Conservation (phyloP, 2,329 filamentous ascomycete genomes). For the Polychaeton citri region DNA sequence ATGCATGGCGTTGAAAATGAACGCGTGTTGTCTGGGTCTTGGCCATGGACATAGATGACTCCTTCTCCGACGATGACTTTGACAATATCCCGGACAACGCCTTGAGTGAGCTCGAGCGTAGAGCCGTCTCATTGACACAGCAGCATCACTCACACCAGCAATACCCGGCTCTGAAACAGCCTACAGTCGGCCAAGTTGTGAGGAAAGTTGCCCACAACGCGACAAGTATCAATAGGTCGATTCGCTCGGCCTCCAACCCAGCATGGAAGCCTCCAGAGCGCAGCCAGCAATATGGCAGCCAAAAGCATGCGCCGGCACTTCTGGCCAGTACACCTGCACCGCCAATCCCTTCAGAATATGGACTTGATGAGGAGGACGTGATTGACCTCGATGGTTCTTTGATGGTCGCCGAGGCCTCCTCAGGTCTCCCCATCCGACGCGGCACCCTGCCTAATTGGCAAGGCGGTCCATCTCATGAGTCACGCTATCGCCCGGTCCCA, state of each 20-base stretch:
- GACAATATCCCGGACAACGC: constrained; percentile 32
- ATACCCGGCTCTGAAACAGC: background rate
- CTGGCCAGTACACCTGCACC: background rate
- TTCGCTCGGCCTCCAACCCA: background rate
- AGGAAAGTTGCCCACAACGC: constrained; percentile 2
- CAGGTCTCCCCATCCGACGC: constrained; percentile 3
- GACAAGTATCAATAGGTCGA: background rate
- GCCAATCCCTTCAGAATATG: constrained; percentile 26
- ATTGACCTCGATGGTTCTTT: constrained; percentile 31
- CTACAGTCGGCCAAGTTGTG: too few relatives aligned
- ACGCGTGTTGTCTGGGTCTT: too few relatives aligned
- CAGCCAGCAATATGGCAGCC: constrained; percentile 6
- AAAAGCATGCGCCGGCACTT: too few relatives aligned
- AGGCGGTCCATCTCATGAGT: background rate
- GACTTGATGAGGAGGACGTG: constrained; percentile 31
- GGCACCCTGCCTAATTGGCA: background rate
- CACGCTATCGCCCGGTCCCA: constrained; percentile 5
- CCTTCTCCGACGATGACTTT: constrained; percentile 32
- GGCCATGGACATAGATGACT: constrained; percentile 29
- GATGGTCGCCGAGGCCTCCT: constrained; percentile 14
- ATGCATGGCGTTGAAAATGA: too few relatives aligned
- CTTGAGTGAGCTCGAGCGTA: constrained; percentile 31
- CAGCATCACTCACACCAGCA: constrained; percentile 3
- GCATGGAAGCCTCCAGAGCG: constrained; percentile 1
- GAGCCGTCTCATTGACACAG: constrained; percentile 31